Base-by-base conservation (phyloP, 345 rosid species). In the Camelina neglecta region DNA sequence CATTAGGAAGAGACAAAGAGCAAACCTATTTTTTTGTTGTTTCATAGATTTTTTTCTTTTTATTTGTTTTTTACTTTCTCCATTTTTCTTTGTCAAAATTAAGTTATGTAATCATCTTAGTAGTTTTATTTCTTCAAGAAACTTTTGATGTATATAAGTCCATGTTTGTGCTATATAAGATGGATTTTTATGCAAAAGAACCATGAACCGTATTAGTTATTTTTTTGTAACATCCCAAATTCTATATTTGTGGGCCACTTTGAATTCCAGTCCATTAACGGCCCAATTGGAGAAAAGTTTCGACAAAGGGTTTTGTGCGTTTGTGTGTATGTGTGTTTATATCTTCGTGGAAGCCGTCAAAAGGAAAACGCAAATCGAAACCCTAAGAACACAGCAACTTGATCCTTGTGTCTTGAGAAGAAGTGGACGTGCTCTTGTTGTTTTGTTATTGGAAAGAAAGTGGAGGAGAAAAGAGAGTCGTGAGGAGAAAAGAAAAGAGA, bases 1-100 rank as follows among this genome's bases (percentile, higher is more conserved):
- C 55, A 64, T 44, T 73, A 64, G 71, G 64, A 54, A 73, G 55
- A 44, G 35, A 45, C 23, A 8, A 72, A 26, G 44, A 53, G 26
- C 9, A 56, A 31, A 44, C 26, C 12, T 7, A 0, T 0, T 44
- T 65, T 44, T 11, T 58, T 45, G 10, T 54, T 65, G 5, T 12
- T 73, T 64, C 42, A n/a, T 74, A 58, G 53, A 7, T 65, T 23
- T 47, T 31, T 57, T 57, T 26, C 38, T 12, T 13, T 33, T 31
- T 42, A 2, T 39, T 53, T 44, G 4, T 54, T 54, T 21, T 33
- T 4, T 26, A 0, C 2, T 5, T 13, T 33, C 24, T 12, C 12
- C 20, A 54, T 2, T 20, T 65, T 65, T 44, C 38, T 10, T 65
- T 73, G 47, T 31, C 24, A 20, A 45, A 65, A 65, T 7, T 4